Conservation (phyloP, 805 yeast species). For the Saccharomycopsis sp. region DNA sequence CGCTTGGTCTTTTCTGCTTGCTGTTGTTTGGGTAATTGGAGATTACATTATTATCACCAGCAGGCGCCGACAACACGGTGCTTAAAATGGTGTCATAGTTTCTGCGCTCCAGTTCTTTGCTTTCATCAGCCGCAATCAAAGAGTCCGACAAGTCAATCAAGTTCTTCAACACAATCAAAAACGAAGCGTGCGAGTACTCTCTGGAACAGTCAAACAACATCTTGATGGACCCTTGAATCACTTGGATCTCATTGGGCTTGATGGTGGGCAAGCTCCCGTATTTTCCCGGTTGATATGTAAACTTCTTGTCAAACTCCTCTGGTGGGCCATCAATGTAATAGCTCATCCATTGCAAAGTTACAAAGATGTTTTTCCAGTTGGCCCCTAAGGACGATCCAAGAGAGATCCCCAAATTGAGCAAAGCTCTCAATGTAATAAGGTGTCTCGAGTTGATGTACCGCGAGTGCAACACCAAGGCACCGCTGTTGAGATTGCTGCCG, state of each 20-base stretch:
- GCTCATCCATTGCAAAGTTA: constrained; percentile 72
- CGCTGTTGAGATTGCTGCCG: too few relatives aligned
- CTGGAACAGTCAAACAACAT: constrained; percentile 56
- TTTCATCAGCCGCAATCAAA: constrained; percentile 16
- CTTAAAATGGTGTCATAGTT: constrained; percentile 7
- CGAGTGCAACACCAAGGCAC: constrained; percentile 26
- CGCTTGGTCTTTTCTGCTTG: too few relatives aligned
- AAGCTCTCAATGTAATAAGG: constrained; percentile 66
- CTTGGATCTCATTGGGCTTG: constrained; percentile 34
- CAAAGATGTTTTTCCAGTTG: constrained; percentile 57
- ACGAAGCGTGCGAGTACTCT: constrained; percentile 44
- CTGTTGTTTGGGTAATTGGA: too few relatives aligned
- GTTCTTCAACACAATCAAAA: constrained; percentile 38
- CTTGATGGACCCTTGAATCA: constrained; percentile 47
- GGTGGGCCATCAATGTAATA: constrained; percentile 60
- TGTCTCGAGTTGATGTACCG: constrained; percentile 56
- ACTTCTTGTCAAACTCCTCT: constrained; percentile 28
- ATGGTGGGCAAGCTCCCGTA: constrained; percentile 25
- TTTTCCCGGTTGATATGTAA: constrained; percentile 16
- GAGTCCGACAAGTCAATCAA: constrained; percentile 36
- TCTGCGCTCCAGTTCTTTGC: constrained; percentile 7
- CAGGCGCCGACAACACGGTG: constrained; percentile 23
- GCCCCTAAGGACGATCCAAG: constrained; percentile 63
- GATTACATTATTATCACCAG: constrained; percentile 8
- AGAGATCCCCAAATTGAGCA: constrained; percentile 67